These are phyloP conservation scores for Amauroascus niger DNA, from an alignment of 2,329 filamentous ascomycete genomes.

Conservation along the genomic window DNA sequence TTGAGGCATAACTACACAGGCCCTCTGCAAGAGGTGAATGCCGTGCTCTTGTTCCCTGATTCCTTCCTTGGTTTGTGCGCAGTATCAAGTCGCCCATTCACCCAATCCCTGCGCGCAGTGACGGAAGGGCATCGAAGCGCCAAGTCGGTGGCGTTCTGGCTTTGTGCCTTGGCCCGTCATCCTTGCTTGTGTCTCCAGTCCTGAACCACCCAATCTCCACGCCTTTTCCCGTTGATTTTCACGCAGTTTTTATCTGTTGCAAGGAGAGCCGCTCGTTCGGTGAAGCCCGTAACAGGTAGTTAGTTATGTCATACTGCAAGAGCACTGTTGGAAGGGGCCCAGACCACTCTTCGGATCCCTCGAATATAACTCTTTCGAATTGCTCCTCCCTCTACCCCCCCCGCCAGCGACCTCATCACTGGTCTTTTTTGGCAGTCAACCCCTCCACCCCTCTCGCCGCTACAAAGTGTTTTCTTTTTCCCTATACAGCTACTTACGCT, in stretches of 20 bases:
- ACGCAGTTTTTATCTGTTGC: not conserved
- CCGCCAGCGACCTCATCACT: not conserved
- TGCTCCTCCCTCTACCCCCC: no score
- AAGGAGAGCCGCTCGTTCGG: not conserved
- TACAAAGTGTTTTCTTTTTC: slow-evolving; percentile 2
- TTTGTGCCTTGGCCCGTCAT: not conserved
- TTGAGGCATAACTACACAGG: no score
- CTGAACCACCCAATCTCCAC: not conserved
- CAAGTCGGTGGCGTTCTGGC: not conserved
- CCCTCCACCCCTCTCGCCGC: not conserved
- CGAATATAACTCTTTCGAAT: not conserved
- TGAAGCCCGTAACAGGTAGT: not conserved
- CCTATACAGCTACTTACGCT: not conserved
- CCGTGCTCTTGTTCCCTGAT: not conserved
- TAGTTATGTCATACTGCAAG: slow-evolving; percentile 9
- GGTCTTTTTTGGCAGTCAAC: not conserved
- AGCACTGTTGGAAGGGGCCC: not conserved
- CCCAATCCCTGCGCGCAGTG: no score
- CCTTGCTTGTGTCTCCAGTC: not conserved
- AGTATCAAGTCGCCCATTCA: not conserved
- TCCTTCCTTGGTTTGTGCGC: not conserved
- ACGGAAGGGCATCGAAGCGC: not conserved
- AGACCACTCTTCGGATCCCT: slow-evolving; percentile 2
- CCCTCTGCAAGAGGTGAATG: not conserved
- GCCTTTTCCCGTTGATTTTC: no score